Conservation (phyloP, 257 asterid species). For the Leonotis leonurus region DNA sequence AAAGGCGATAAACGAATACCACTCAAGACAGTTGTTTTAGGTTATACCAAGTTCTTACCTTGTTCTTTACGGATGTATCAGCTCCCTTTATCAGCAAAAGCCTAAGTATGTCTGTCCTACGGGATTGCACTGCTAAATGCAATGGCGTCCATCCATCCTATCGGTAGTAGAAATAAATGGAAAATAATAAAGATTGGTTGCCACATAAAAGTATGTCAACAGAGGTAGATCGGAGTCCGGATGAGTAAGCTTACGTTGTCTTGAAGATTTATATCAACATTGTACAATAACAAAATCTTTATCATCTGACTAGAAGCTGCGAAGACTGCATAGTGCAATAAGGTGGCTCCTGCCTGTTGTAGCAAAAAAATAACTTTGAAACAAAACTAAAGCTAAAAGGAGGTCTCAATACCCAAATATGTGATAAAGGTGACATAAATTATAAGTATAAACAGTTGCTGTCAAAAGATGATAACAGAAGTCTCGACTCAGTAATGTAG, state of each 20-base stretch:
- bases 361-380: constrained; percentile 7
- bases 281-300: constrained; percentile 74
- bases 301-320: constrained; percentile 82
- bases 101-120: constrained; percentile 67
- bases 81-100: constrained; percentile 90
- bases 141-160: constrained; percentile 94
- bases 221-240: not conserved
- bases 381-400: not conserved
- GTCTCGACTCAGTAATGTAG: not conserved
- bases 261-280: constrained; percentile 68
- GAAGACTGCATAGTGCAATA: constrained; percentile 88
- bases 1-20: too few relatives aligned
- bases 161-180: not conserved
- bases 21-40: too few relatives aligned
- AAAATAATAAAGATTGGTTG: not conserved
- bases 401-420: not conserved
- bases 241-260: constrained; percentile 49
- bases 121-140: constrained; percentile 90
- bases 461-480: not conserved
- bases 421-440: not conserved
- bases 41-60: constrained; percentile 30
- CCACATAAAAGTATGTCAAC: not conserved
- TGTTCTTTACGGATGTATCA: constrained; percentile 56
- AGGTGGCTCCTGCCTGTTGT: constrained; percentile 81
- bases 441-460: not conserved